Evolutionary conservation across 2,329 filamentous ascomycete species (phyloP).

Genomic region (Massarina eburnea): DNA sequence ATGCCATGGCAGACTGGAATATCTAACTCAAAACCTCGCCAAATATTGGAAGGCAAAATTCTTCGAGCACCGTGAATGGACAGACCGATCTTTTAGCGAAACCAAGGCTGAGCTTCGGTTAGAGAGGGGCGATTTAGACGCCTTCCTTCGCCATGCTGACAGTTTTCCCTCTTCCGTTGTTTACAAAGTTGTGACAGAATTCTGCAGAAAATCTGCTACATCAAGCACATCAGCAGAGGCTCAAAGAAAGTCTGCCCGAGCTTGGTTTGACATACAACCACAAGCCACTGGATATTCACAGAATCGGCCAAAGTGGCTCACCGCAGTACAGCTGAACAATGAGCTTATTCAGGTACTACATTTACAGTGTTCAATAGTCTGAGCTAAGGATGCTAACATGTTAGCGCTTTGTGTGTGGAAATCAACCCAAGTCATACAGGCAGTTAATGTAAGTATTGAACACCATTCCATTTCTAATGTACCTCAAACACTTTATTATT

Average conservation of each 20-base stretch:
- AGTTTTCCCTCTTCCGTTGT: not conserved
- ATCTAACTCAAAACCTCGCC: not conserved
- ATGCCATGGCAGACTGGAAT: not conserved
- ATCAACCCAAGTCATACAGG: conserved; percentile 1
- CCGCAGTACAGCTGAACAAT: not conserved
- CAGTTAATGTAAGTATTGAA: conserved; percentile 3
- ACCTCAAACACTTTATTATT: too few relatives aligned
- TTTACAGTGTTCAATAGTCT: not conserved
- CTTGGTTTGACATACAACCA: not conserved
- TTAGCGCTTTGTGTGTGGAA: conserved; percentile 2
- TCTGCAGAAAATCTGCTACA: not conserved
- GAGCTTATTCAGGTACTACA: not conserved
- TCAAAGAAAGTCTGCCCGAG: not conserved
- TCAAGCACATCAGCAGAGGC: not conserved
- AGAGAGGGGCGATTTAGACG: not conserved
- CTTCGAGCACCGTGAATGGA: not conserved
- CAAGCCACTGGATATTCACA: not conserved
- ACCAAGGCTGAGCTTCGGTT: not conserved
- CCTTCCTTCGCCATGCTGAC: not conserved
- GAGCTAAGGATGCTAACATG: not conserved
- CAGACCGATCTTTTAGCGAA: not conserved
- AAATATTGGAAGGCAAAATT: not conserved
- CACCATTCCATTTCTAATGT: too few relatives aligned
- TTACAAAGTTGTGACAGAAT: not conserved
- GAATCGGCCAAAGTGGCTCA: not conserved